Evolutionary conservation across 1,284 basidiomycete species (phyloP), one percentile per base, ranked within the genome.

Genomic region (Abortiporus biennis): DNA sequence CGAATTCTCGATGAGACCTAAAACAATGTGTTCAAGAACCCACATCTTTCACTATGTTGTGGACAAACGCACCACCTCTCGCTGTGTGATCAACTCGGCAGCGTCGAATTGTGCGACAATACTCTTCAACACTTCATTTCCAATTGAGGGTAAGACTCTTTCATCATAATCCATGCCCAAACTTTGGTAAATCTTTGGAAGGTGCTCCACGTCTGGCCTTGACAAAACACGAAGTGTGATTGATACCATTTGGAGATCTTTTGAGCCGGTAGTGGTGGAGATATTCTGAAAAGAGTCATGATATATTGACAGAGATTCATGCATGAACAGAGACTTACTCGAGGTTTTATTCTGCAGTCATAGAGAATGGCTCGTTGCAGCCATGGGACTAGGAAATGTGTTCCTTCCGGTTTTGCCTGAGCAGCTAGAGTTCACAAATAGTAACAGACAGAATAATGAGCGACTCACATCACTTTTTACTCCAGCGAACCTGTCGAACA

Each of bases 51-150:
- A 4, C 25, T 9, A 34, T 12, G 20, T 27, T 46, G 35, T 4
- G 22, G 16, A 19, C 12, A 13, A 3, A 74, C 80, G 52, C 50
- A 85, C 86, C 48, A 90, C 79, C 74, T 90, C 86, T 54, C 86
- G 81, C 58, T 90, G 86, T 2, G 86, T 90, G 50, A 90, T 99
- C 54, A 99, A 72, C 67, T 99, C 95, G 15, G 95, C 94, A 32
- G 95, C 95, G 65, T 99, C 95, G 54, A 98, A 99, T 63, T 99
- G 95, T 9, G 95, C 95, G 0, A 99, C 96, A 47, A 95, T 97
- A 43, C 89, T 90, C 71, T 99, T 99, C 54, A 97, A 64, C 22
- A 99, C 94, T 69, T 99, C 95, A 61, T 99, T 99, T 34, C 93
- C 94, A 59, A 98, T 90, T 32, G 90, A 92, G 6, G 90, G 90